Percentiles rank a stretch among this genome's conserved stretches.
phyloP scores from a whole-genome alignment of 108 stramenopile species.

The Ochromonas danica region DNA sequence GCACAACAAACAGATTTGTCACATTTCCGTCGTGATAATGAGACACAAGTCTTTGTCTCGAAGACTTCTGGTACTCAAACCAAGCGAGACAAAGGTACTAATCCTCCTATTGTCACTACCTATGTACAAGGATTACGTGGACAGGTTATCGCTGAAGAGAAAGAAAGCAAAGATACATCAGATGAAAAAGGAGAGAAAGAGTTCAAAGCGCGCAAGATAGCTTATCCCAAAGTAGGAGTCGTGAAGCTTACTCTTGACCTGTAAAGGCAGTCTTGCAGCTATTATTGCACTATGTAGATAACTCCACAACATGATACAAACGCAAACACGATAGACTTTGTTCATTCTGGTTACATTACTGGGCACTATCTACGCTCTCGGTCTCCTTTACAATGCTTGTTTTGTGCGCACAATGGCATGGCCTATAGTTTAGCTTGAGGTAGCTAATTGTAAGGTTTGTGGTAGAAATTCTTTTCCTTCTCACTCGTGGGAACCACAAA shows the following conservation, averaged over 20 bases:
- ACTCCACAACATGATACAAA: too few species aligned
- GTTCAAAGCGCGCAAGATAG: not conserved
- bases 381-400: too few species aligned
- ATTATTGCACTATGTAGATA: too few species aligned
- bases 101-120: constrained; percentile 14
- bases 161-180: not conserved
- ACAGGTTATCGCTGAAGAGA: not conserved
- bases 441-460: too few species aligned
- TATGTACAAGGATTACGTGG: constrained; percentile 27
- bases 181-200: not conserved
- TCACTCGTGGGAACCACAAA: too few species aligned
- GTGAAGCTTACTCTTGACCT: constrained; percentile 1
- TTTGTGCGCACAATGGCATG: too few species aligned
- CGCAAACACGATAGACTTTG: too few species aligned
- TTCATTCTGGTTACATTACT: too few species aligned
- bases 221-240: not conserved
- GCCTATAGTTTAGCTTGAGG: too few species aligned
- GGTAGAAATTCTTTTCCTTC: too few species aligned
- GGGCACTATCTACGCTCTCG: too few species aligned
- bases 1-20: constrained; percentile 58
- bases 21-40: constrained; percentile 61
- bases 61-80: constrained; percentile 53
- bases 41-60: constrained; percentile 62
- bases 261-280: too few species aligned
- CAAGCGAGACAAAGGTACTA: constrained; percentile 43